A percentile compares a stretch with the other conserved stretches of the same genome.
Conservation (phyloP, 75 land plant genomes). For the Gnetum montanum region DNA sequence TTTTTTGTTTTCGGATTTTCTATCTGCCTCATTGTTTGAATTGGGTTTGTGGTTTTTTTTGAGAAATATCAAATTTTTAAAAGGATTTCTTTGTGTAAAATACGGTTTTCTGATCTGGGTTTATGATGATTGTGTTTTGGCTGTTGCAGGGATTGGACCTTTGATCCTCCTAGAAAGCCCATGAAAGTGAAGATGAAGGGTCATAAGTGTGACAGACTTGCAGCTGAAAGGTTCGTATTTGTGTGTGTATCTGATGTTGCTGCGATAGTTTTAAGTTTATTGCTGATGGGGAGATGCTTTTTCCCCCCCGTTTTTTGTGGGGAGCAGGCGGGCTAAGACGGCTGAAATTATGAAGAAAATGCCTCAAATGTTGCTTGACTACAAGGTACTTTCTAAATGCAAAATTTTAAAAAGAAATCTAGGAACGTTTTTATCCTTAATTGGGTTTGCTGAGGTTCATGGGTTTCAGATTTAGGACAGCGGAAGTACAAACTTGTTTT, state of each 20-base stretch:
- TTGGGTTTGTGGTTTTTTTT: not conserved
- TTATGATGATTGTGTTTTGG: constrained; percentile 1
- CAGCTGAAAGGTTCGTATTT: constrained; percentile 63
- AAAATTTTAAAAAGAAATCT: no score
- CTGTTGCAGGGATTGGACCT: constrained; percentile 73
- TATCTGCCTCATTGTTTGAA: not conserved
- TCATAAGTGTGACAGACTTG: constrained; percentile 84
- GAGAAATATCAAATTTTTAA: not conserved
- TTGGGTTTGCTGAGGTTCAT: no score
- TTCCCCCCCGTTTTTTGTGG: not conserved
- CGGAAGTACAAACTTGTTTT: no score
- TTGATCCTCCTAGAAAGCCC: constrained; percentile 70
- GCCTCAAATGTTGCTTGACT: constrained; percentile 80
- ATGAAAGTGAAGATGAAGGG: constrained; percentile 83
- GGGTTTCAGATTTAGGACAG: no score
- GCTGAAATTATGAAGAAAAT: constrained; percentile 85
- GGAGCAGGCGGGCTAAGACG: constrained; percentile 58
- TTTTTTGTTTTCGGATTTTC: not conserved
- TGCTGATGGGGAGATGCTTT: not conserved
- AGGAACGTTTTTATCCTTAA: no score
- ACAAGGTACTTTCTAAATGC: constrained; percentile 42
- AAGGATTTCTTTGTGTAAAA: not conserved
- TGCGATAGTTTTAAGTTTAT: not conserved
- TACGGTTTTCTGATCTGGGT: not conserved
- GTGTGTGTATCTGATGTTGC: not conserved